These are phyloP conservation scores for Ceratocystis alfenasii DNA, from an alignment of 2,329 filamentous ascomycete genomes.

Conservation along the genomic window DNA sequence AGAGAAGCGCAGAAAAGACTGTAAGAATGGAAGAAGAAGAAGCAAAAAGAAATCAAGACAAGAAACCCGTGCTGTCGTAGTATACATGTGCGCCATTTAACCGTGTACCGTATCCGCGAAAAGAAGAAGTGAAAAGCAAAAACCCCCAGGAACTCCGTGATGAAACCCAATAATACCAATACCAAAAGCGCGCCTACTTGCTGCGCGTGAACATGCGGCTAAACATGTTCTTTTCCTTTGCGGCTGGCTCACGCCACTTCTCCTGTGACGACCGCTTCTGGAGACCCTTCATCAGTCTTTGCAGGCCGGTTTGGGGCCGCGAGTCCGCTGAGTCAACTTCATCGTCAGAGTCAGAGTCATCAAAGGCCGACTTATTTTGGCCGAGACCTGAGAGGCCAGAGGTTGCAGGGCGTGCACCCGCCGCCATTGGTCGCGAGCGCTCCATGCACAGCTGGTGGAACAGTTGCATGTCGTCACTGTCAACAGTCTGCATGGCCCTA, in stretches of 20 bases:
- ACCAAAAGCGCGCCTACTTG: conserved; percentile 6
- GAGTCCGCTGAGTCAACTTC: background rate
- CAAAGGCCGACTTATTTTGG: conserved; percentile 19
- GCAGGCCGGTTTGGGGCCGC: conserved; percentile 12
- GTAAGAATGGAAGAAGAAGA: conserved; percentile 15
- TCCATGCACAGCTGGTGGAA: conserved; percentile 20
- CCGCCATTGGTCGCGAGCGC: background rate
- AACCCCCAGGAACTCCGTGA: conserved; percentile 6
- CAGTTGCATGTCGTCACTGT: conserved; percentile 17
- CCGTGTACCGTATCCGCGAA: conserved; percentile 13
- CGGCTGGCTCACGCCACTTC: conserved; percentile 16
- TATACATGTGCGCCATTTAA: conserved; percentile 14
- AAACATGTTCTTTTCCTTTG: conserved; percentile 22
- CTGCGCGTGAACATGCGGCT: conserved; percentile 24
- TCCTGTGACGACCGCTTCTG: conserved; percentile 22
- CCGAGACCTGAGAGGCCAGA: conserved; percentile 8
- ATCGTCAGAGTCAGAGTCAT: conserved; percentile 19
- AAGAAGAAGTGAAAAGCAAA: conserved; percentile 12
- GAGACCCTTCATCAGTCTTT: conserved; percentile 19
- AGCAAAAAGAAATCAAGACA: conserved; percentile 12
- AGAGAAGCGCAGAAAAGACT: conserved; percentile 4
- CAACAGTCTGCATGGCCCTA: conserved; percentile 11
- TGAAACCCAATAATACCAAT: background rate
- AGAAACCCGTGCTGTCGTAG: conserved; percentile 16
- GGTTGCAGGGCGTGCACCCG: background rate